Evolutionary conservation across 805 yeast species (phyloP), one percentile per base, ranked within the genome.

Genomic region (Blastobotrys americana): DNA sequence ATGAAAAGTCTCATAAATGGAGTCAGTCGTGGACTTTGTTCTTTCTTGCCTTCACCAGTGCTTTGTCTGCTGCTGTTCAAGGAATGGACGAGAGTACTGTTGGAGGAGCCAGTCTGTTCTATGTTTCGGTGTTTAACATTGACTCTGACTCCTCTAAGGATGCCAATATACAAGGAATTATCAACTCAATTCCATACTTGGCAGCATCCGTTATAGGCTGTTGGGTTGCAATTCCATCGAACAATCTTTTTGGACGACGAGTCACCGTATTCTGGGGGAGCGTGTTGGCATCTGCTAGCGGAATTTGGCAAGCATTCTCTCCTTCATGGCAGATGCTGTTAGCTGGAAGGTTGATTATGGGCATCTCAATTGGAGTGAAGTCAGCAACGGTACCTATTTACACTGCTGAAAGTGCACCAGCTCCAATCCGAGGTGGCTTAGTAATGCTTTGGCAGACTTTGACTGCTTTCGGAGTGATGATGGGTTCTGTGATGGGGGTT

Each of bases 71-170:
- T n/a, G n/a, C n/a, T n/a, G n/a, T 81, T 34, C 87, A 81, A 60
- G 88, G 89, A 61, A 81, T 82, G 80, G 88, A 82, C 63, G 86
- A 82, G 60, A 69, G 84, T 3, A 86, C 82, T 18, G 76, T 82
- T 48, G 81, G 80, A 54, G 89, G 89, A 52, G 88, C 88, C 5
- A 69, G 74, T 43, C 61, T 82, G 42, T 77, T 75, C 57, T 82
- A 78, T 59, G 84, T 84, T 2, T 44, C 51, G 1, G 72, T 66
- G 18, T 70, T 82, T 58, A 80, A 79, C 2, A 67, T 82, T 34
- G 72, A 66, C 16, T 17, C 39, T 9, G 25, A 16, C 15, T 17
- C 39, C 10, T 10, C 21, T 6, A 54, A 61, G 16, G 70, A 61
- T 17, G 67, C 71, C 38, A 66, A 72, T 39, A 58, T 78, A 8